Evolutionary conservation across 2,329 filamentous ascomycete species (phyloP).

Genomic region (Sporothrix humicola): DNA sequence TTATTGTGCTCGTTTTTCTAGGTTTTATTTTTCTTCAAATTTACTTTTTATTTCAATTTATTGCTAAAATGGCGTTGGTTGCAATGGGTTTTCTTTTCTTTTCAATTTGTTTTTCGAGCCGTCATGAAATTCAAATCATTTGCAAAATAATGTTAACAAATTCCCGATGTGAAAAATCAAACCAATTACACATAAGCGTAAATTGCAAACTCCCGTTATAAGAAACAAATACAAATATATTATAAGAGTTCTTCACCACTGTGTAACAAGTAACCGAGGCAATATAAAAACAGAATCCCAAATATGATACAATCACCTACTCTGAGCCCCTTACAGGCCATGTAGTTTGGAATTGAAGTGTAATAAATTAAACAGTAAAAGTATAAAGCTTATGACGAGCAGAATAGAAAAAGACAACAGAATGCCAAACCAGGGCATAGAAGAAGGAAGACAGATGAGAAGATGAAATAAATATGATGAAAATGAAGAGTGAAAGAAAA

Average conservation of each 20-base stretch:
- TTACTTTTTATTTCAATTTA: background rate
- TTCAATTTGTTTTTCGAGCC: background rate
- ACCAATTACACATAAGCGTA: background rate
- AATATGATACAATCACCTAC: too few species aligned
- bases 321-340: too few species aligned
- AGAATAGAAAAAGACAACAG: background rate
- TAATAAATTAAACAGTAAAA: slow-evolving; percentile 16
- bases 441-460: background rate
- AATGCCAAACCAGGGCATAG: slow-evolving; percentile 5
- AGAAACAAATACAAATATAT: too few species aligned
- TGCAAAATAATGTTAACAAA: background rate
- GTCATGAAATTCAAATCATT: background rate
- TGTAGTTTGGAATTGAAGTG: background rate
- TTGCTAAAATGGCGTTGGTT: background rate
- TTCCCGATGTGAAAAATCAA: background rate
- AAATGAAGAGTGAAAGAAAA: background rate
- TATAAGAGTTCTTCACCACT: too few species aligned
- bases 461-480: background rate
- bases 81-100: too few species aligned
- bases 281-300: too few species aligned
- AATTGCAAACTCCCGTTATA: too few species aligned
- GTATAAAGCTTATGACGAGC: background rate
- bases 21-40: slow-evolving; percentile 22
- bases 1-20: slow-evolving; percentile 21
- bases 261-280: too few species aligned